These are phyloP conservation scores for Gossypium herbaceum DNA, from an alignment of 345 rosid species.

Conservation along the genomic window DNA sequence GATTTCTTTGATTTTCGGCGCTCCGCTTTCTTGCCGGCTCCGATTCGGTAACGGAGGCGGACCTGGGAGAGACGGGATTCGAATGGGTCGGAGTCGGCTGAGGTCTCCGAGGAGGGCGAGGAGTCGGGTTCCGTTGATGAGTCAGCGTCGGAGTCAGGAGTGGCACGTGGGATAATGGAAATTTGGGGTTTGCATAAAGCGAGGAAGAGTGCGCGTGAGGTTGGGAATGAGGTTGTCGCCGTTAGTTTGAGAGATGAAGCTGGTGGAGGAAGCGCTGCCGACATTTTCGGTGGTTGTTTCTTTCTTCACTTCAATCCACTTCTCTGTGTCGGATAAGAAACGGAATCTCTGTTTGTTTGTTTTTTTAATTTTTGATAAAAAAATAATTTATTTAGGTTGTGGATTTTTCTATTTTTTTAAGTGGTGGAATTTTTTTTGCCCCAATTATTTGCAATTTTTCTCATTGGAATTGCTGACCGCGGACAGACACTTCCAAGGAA, in stretches of 20 bases:
- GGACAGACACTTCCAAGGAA: too few species aligned
- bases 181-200: constrained; percentile 23
- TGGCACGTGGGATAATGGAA: constrained; percentile 39
- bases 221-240: constrained; percentile 27
- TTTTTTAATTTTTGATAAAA: neutral
- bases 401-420: neutral
- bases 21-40: constrained; percentile 86
- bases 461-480: too few species aligned
- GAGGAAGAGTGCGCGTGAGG: constrained; percentile 19
- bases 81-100: constrained; percentile 41
- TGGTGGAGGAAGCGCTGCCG: constrained; percentile 3
- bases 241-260: neutral
- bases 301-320: neutral
- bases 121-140: constrained; percentile 41
- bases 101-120: constrained; percentile 28
- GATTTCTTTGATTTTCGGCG: constrained; percentile 55
- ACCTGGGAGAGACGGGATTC: constrained; percentile 68
- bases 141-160: constrained; percentile 34
- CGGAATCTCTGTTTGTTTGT: neutral
- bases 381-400: neutral
- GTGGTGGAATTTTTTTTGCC: neutral
- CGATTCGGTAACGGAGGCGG: constrained; percentile 64
- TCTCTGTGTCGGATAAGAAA: neutral
- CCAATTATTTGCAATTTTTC: neutral
- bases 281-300: neutral